These are phyloP conservation scores for Hanseniaspora mollemarum DNA, from an alignment of 805 yeast species.

Conservation along the genomic window DNA sequence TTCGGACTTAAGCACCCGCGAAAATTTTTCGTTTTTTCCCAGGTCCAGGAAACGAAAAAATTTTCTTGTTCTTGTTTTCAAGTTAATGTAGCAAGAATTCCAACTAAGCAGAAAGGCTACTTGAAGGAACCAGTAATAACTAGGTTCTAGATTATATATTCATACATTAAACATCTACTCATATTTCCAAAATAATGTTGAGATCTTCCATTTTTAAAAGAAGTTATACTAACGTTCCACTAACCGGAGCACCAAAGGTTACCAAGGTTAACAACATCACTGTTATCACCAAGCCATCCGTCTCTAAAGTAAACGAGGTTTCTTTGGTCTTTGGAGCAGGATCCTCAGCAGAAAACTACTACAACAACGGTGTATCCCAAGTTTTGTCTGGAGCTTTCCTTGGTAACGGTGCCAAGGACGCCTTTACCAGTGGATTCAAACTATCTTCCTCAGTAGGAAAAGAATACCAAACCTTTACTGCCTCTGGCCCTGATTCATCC, in stretches of 20 bases:
- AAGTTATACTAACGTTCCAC: conserved; percentile 39
- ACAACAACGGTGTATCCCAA: conserved; percentile 71
- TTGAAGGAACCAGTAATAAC: conserved; percentile 3
- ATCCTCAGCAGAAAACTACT: conserved; percentile 65
- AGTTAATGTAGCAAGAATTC: neutral
- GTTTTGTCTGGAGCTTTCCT: conserved; percentile 45
- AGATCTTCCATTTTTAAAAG: conserved; percentile 16
- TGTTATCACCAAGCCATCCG: conserved; percentile 56
- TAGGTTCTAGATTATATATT: conserved; percentile 6
- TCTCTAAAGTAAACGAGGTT: conserved; percentile 38
- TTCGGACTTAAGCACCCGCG: neutral
- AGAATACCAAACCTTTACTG: conserved; percentile 54
- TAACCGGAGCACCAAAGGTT: conserved; percentile 49
- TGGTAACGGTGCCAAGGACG: conserved; percentile 25
- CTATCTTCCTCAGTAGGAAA: conserved; percentile 44
- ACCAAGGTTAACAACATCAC: conserved; percentile 61
- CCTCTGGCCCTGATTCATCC: conserved; percentile 41
- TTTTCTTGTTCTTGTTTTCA: neutral
- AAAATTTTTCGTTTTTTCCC: neutral
- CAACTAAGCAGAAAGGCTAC: too few relatives aligned
- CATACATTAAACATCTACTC: neutral
- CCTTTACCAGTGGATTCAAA: conserved; percentile 43
- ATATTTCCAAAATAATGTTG: conserved; percentile 6
- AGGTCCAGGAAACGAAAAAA: neutral
- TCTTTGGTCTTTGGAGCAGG: conserved; percentile 71